Conservation (phyloP, 805 yeast genomes). For the Kurtzmaniella fragi region DNA sequence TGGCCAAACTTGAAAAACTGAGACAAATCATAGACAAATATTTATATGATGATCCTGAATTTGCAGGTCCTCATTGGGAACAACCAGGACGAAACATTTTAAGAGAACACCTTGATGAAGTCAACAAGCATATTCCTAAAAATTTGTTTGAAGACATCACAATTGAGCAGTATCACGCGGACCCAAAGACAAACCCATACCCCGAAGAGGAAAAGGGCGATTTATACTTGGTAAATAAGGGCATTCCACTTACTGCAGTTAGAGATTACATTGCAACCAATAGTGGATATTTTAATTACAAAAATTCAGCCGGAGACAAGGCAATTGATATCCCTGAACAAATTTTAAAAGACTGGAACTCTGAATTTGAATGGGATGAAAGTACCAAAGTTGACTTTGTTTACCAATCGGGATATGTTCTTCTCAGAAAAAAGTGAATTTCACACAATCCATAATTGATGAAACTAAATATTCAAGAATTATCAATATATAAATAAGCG, state of each 20-base stretch:
- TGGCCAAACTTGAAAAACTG: constrained; percentile 13
- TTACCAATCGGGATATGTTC: constrained; percentile 49
- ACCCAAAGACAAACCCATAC: constrained; percentile 6
- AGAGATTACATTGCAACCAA: constrained; percentile 58
- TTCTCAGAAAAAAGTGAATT: constrained; percentile 30
- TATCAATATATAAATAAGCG: too few relatives aligned
- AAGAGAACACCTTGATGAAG: constrained; percentile 36
- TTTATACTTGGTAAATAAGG: constrained; percentile 29
- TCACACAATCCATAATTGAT: too few relatives aligned
- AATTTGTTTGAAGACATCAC: constrained; percentile 36
- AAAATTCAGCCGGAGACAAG: constrained; percentile 27
- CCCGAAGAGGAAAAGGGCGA: constrained; percentile 16
- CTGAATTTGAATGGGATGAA: constrained; percentile 41
- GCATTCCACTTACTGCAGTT: constrained; percentile 42
- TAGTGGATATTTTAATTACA: constrained; percentile 63
- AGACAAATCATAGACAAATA: constrained; percentile 28
- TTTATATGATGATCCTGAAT: constrained; percentile 37
- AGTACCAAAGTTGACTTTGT: constrained; percentile 38
- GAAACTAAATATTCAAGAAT: too few relatives aligned
- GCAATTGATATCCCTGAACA: constrained; percentile 30
- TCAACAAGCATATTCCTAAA: constrained; percentile 38
- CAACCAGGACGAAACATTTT: constrained; percentile 70
- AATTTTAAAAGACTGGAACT: constrained; percentile 29
- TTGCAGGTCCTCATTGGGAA: constrained; percentile 75
- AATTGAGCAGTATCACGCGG: constrained; percentile 22